These are phyloP conservation scores for Rhizopus arrhizus DNA, from an alignment of 371 early-diverging fungal genomes.

Conservation along the genomic window DNA sequence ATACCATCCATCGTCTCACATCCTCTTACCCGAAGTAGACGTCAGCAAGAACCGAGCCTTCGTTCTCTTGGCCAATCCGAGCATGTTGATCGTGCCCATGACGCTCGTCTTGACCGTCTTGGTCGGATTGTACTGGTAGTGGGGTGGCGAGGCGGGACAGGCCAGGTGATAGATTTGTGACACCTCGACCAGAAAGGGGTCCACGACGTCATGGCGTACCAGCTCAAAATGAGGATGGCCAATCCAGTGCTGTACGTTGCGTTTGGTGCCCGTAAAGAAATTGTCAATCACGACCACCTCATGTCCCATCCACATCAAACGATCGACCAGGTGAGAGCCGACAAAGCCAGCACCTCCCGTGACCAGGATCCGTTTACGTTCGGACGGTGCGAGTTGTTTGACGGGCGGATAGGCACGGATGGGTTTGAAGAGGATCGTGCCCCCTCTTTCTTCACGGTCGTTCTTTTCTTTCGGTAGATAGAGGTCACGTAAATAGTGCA, in stretches of 20 bases:
- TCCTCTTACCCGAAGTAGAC: constrained; percentile 77
- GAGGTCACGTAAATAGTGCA: constrained; percentile 44
- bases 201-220: constrained; percentile 84
- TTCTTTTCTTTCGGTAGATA: constrained; percentile 46
- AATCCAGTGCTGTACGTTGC: constrained; percentile 81
- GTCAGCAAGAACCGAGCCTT: constrained; percentile 82
- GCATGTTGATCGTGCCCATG: constrained; percentile 90
- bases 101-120: constrained; percentile 88
- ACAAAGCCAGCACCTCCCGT: constrained; percentile 94
- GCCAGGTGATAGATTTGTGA: constrained; percentile 87
- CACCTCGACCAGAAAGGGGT: constrained; percentile 83
- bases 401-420: constrained; percentile 57
- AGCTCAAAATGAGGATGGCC: constrained; percentile 88
- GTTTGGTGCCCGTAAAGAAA: constrained; percentile 79
- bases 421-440: constrained; percentile 53
- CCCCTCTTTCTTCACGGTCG: constrained; percentile 35
- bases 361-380: constrained; percentile 79
- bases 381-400: constrained; percentile 50
- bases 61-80: constrained; percentile 83
- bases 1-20: no score
- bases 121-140: constrained; percentile 88
- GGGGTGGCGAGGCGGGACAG: constrained; percentile 89
- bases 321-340: constrained; percentile 84
- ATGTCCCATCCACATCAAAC: constrained; percentile 87
- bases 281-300: constrained; percentile 86